phyloP scores from a whole-genome alignment of 257 asterid species.

The Solanum rostratum region DNA sequence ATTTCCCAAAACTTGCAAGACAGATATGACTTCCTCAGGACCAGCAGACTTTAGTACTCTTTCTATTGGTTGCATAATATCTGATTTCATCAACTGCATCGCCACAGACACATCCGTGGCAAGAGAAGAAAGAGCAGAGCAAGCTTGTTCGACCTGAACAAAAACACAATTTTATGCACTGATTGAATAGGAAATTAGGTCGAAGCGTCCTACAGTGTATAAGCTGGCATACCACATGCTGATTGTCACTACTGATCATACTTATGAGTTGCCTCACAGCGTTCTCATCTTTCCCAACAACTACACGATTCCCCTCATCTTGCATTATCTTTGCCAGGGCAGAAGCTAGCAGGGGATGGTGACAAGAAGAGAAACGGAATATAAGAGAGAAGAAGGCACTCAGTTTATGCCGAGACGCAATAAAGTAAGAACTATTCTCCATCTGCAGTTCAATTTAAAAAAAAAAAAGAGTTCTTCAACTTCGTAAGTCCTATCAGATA shows the following conservation, averaged over 20 bases:
- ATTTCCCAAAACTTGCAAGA: conserved; percentile 80
- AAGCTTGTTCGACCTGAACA: conserved; percentile 91
- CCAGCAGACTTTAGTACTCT: conserved; percentile 72
- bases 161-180: conserved; percentile 13
- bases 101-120: conserved; percentile 91
- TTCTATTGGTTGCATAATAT: conserved; percentile 94
- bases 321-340: conserved; percentile 97
- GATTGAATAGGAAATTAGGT: not conserved
- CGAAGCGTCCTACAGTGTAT: conserved; percentile 1
- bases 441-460: conserved; percentile 42
- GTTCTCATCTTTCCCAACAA: conserved; percentile 94
- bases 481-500: conserved; percentile 5
- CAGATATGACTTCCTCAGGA: conserved; percentile 74
- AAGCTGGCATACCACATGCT: conserved; percentile 75
- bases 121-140: conserved; percentile 88
- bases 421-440: conserved; percentile 95
- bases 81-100: conserved; percentile 82
- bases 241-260: conserved; percentile 97
- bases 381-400: conserved; percentile 98
- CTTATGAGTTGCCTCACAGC: conserved; percentile 98
- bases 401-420: conserved; percentile 89
- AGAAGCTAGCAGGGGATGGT: conserved; percentile 96
- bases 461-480: conserved; percentile 5
- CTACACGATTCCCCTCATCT: conserved; percentile 84
- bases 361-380: conserved; percentile 99